A percentile compares a stretch with the other conserved stretches of the same genome.
These are phyloP conservation scores for Neurospora sp. DNA, from an alignment of 495 filamentous ascomycete genomes.

Conservation along the genomic window DNA sequence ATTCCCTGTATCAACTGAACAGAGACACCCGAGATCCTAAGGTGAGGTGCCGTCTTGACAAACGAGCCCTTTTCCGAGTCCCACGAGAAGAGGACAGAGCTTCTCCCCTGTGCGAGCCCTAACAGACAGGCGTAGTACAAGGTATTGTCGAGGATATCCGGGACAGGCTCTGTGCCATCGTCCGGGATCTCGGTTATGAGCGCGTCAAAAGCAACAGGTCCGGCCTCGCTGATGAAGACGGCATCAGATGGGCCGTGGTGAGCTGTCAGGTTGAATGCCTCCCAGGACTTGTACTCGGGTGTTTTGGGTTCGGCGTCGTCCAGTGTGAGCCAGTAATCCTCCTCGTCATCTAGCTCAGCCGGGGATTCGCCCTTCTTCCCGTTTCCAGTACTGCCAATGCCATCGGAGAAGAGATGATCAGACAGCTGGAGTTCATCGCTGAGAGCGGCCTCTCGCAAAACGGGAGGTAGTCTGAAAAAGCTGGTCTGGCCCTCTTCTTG, in stretches of 20 bases:
- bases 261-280: constrained; percentile 44
- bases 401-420: neutral
- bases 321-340: constrained; percentile 48
- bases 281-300: constrained; percentile 58
- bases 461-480: constrained; percentile 35
- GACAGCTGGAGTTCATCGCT: neutral
- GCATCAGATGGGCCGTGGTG: constrained; percentile 15
- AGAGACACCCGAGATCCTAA: constrained; percentile 64
- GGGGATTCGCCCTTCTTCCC: neutral
- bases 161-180: neutral
- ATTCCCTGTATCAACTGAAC: constrained; percentile 44
- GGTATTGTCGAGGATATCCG: constrained; percentile 30
- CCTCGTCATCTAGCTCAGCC: neutral
- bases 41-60: constrained; percentile 37
- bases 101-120: constrained; percentile 68
- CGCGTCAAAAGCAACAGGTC: constrained; percentile 63
- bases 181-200: constrained; percentile 26
- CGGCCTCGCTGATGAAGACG: constrained; percentile 70
- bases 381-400: constrained; percentile 15
- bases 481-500: neutral
- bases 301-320: constrained; percentile 18
- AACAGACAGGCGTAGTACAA: constrained; percentile 53
- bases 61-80: constrained; percentile 49
- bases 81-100: constrained; percentile 69
- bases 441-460: constrained; percentile 13